A percentile compares a stretch with the other conserved stretches of the same genome.
phyloP scores from a whole-genome alignment of 1,139 yeast species.

The Geotrichum klebahnii region DNA sequence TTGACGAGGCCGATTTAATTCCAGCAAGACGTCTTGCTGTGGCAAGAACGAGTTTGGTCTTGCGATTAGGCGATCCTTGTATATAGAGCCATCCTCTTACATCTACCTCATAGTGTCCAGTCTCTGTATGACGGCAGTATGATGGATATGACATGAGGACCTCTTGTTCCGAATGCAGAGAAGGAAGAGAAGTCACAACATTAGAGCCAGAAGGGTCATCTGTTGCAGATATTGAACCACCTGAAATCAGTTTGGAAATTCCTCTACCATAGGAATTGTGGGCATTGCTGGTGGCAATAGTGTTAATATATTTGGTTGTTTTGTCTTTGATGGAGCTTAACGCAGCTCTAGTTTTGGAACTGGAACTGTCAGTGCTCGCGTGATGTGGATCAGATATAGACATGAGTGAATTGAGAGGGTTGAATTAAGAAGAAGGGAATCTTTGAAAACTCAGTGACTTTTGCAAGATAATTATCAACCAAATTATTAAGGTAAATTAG shows the following conservation, averaged over 20 bases:
- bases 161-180: conserved; percentile 30
- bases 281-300: conserved; percentile 21
- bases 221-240: conserved; percentile 19
- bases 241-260: conserved; percentile 19
- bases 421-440: no score
- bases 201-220: conserved; percentile 12
- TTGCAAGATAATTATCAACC: no score
- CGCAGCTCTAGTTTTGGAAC: conserved; percentile 14
- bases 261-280: conserved; percentile 20
- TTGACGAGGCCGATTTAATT: conserved; percentile 24
- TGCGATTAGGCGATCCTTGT: conserved; percentile 67
- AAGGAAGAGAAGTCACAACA: neutral
- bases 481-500: no score
- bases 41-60: conserved; percentile 62
- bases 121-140: conserved; percentile 47
- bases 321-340: conserved; percentile 15
- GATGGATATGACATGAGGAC: conserved; percentile 55
- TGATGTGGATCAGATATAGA: conserved; percentile 1
- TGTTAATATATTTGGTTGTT: conserved; percentile 17
- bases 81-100: conserved; percentile 71
- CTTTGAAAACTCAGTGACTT: no score
- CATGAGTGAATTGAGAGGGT: no score
- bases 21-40: conserved; percentile 69
- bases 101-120: conserved; percentile 47
- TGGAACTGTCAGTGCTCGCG: conserved; percentile 10